Percentiles rank a stretch among this genome's conserved stretches.
phyloP scores from a whole-genome alignment of 2,329 filamentous ascomycete genomes.

The Xylariaceae sp. region DNA sequence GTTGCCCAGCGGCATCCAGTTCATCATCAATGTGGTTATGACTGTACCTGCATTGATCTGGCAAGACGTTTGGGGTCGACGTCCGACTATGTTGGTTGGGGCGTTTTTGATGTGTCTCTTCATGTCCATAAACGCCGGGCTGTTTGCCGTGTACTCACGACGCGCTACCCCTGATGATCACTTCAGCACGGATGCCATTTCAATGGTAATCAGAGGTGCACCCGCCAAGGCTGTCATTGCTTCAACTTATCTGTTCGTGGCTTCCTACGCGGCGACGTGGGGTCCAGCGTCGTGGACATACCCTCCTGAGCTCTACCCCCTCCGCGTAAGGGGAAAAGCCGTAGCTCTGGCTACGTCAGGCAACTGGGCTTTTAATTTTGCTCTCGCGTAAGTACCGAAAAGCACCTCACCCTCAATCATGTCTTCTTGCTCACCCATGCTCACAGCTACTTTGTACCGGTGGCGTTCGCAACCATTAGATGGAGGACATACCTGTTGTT shows the following conservation, averaged over 20 bases:
- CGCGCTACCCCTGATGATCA: conserved; percentile 29
- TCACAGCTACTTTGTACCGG: conserved; percentile 43
- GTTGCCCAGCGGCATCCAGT: conserved; percentile 67
- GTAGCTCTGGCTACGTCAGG: conserved; percentile 51
- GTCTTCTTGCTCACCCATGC: conserved; percentile 1
- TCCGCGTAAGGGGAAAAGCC: conserved; percentile 50
- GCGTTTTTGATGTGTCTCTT: conserved; percentile 59
- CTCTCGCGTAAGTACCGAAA: conserved; percentile 33
- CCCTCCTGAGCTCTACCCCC: conserved; percentile 46
- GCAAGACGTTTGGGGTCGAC: conserved; percentile 75
- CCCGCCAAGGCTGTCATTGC: conserved; percentile 60
- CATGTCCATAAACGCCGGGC: conserved; percentile 45
- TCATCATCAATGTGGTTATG: conserved; percentile 78
- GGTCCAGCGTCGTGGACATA: conserved; percentile 45
- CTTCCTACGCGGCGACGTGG: conserved; percentile 46
- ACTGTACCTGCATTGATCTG: conserved; percentile 73
- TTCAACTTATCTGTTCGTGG: conserved; percentile 64
- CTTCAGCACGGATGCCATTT: conserved; percentile 42
- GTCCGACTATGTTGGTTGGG: conserved; percentile 63
- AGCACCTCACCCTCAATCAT: neutral
- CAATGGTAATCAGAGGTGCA: conserved; percentile 45
- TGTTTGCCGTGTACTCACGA: conserved; percentile 43
- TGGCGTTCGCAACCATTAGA: conserved; percentile 43
- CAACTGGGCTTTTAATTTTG: conserved; percentile 52
- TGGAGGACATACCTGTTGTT: conserved; percentile 55